These are phyloP conservation scores for Wickerhamomyces hampshirensis DNA, from an alignment of 805 yeast species.

Conservation along the genomic window DNA sequence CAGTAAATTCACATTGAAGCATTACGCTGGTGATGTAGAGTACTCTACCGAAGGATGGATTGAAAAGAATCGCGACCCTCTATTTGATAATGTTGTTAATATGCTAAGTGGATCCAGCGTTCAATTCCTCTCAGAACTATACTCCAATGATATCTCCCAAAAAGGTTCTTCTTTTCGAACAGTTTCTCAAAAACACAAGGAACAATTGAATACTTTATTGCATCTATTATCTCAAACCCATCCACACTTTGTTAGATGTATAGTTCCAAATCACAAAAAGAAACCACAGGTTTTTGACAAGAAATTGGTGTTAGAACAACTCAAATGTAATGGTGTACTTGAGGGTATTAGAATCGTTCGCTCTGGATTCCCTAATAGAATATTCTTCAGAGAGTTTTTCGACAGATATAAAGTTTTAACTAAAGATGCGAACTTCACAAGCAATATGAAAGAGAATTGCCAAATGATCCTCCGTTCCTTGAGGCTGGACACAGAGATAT, in stretches of 20 bases:
- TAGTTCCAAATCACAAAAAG: slow-evolving; percentile 80
- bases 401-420: slow-evolving; percentile 70
- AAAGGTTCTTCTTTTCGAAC: slow-evolving; percentile 54
- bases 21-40: slow-evolving; percentile 96
- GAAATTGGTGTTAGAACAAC: slow-evolving; percentile 74
- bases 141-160: slow-evolving; percentile 34
- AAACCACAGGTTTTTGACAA: slow-evolving; percentile 69
- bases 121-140: slow-evolving; percentile 50
- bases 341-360: slow-evolving; percentile 98
- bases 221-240: slow-evolving; percentile 71
- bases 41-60: slow-evolving; percentile 91
- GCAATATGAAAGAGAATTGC: slow-evolving; percentile 60
- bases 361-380: slow-evolving; percentile 93
- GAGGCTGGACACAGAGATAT: slow-evolving; percentile 66
- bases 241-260: slow-evolving; percentile 97
- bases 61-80: slow-evolving; percentile 90
- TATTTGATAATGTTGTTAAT: slow-evolving; percentile 67
- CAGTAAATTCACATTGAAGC: slow-evolving; percentile 78
- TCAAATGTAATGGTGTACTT: slow-evolving; percentile 94
- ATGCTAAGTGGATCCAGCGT: slow-evolving; percentile 57
- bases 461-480: slow-evolving; percentile 62
- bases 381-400: slow-evolving; percentile 76
- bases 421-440: slow-evolving; percentile 36
- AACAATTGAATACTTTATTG: slow-evolving; percentile 71
- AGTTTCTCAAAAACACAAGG: slow-evolving; percentile 84